Evolutionary conservation across 1,284 basidiomycete species (phyloP), one percentile per base, ranked within the genome.

Genomic region (Clitocybe nebularis): DNA sequence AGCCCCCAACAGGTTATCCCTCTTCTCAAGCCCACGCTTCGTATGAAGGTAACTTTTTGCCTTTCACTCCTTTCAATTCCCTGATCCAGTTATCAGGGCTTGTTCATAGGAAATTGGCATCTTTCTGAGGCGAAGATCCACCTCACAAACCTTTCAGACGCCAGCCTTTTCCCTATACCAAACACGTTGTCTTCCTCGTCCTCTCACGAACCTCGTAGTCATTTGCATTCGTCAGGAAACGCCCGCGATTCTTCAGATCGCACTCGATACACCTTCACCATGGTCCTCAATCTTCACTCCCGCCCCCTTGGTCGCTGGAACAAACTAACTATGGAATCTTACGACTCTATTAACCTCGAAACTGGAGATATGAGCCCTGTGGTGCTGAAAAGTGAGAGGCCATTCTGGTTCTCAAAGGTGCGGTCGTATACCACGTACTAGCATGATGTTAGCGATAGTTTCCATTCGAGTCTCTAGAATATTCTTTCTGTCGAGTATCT

Each of bases 391-490:
- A 83, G 93, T 55, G 89, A 93, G 60, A 75, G 89, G 47, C 81
- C 91, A 17, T 96, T 92, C 61, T 93, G 89, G 81, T 96, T 96
- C 63, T 94, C 91, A 30, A 92, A 89, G 65, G 87, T 90, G 41
- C 70, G 71, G 51, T 86, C 84, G 14, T 74, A 68, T 45, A 41
- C 45, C 26, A 32, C 43, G 14, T 53, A 55, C 22, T 53, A 32
- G 43, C 11, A 3, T 16, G n/a, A n/a, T n/a, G n/a, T n/a, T n/a
- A n/a, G n/a, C n/a, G n/a, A n/a, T n/a, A n/a, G n/a, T n/a, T n/a
- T n/a, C n/a, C n/a, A n/a, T n/a, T n/a, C n/a, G n/a, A n/a, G n/a
- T n/a, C n/a, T n/a, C n/a, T n/a, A n/a, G n/a, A n/a, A n/a, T n/a
- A n/a, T n/a, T n/a, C n/a, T n/a, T n/a, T n/a, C n/a, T n/a, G n/a